Base-by-base conservation (phyloP, 257 asterid genomes). In the Knoxia roxburghii region DNA sequence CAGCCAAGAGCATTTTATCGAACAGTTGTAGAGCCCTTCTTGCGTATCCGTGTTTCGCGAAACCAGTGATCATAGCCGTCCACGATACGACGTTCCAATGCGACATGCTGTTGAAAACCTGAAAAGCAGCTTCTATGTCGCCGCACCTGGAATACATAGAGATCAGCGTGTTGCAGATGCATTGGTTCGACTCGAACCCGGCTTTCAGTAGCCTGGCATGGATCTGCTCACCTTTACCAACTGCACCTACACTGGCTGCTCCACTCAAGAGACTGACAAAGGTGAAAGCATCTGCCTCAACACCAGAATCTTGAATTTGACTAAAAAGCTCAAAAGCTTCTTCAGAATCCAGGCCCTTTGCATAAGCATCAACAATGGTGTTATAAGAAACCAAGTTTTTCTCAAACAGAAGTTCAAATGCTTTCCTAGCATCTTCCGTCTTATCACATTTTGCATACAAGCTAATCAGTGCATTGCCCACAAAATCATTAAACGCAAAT, bases 101-200 rank as follows among this genome's bases (percentile, higher is more conserved):
- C 60, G 69, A 69, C 94, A 86, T 83, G 56, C 74, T 79, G 4
- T 71, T 37, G 54, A 93, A 90, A 68, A 85, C 84, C 65, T 69
- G 83, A 79, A 76, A 81, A 48, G 96, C 95, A 48, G 95, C 86
- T 69, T 85, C 95, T 57, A 93, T 76, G 83, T 83, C 80, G 52
- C 96, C 99, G 65, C 99, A 90, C 81, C 91, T 82, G 20, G 96
- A 79, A 59, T 90, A 93, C 99, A 90, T 88, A 14, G 97, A 93
- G 80, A 93, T 78, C 84, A 90, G 73, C 61, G 97, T 83, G 77
- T 93, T 90, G 79, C 79, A 81, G 24, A 93, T 87, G 46, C 75
- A 78, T 14, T 72, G 83, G 70, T 78, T 72, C n/a, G 86, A 75
- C 35, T 73, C 81, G 2, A 78, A 78, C 62, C 96, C 95, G 1